Evolutionary conservation across 1,284 basidiomycete species (phyloP), one percentile per base, ranked within the genome.

Genomic region (Ustilago bromivora): DNA sequence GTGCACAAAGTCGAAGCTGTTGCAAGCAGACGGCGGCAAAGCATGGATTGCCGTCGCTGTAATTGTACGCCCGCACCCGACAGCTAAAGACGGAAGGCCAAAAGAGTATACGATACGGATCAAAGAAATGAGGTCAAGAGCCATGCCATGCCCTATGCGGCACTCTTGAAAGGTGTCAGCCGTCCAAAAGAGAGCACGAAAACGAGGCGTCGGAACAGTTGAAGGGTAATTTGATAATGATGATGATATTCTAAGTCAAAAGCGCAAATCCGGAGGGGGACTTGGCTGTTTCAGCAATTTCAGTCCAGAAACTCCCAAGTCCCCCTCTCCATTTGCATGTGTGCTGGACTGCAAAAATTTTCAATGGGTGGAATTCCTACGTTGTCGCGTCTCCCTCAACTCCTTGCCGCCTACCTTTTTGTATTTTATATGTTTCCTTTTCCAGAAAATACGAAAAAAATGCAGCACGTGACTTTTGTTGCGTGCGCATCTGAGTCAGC

Each of bases 121-220:
- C 23, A 49, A 13, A 17, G 12, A 19, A 53, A 53, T 19, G 51
- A 12, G 53, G 31, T 35, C 23, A 28, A n/a, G 15, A 56, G 23
- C 23, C 23, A 28, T 28, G 41, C 23, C 31, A 59, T 51, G 46
- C 65, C 60, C 59, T 68, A 68, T 68, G 55, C 60, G 66, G 66
- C 66, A 46, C 19, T 17, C 43, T 32, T 15, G 23, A 19, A 7
- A 53, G 40, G 60, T 57, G 13, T 61, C 34, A 52, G 43, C 34
- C 47, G 46, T 13, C 38, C 13, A 31, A 41, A 41, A 31, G 36
- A 28, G 51, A 9, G n/a, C 11, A n/a, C 11, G n/a, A 28, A 28
- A 51, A 59, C n/a, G 46, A 23, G 47, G 46, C 46, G 62, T 40
- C 47, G 47, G 23, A 23, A 23, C 23, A 23, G 19, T 19, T 19